Base-by-base conservation (phyloP, 768 basidiomycete genomes). In the Sutorius australiensis region DNA sequence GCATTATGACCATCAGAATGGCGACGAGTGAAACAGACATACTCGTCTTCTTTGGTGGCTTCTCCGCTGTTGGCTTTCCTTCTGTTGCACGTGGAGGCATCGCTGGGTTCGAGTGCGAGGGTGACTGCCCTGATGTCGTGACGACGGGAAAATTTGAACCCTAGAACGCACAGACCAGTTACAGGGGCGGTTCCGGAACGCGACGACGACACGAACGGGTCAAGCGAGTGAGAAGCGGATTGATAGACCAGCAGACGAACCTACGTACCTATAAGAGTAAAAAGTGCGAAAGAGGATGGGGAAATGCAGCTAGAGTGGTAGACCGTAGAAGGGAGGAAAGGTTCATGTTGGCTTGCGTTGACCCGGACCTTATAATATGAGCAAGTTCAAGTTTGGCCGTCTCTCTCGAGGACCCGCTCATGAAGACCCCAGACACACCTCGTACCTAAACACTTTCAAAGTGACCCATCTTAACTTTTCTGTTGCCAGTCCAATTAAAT, bases 311-410 rank as follows among this genome's bases (percentile, higher is more conserved):
- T 51, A 58, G 62, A 61, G 70, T 71, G 71, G 69, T 69, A 70
- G 70, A 56, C 61, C 63, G 64, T 55, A 56, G 71, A 73, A 72
- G 71, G 73, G 75, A 55, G 62, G 67, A 74, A 75, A 75, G 71
- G 70, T 72, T 64, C 75, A 78, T 78, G 73, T 75, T 77, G 68
- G 71, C 72, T 75, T 67, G 73, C 70, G 69, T 73, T 73, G 71
- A 58, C 72, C 72, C 80, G 79, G 80, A 75, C 78, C 80, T 82
- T 82, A 81, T 81, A 81, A 81, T 81, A 81, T 73, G 66, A 75
- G 64, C 57, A 59, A 66, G 54, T 64, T 52, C 58, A 43, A 54
- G 59, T 64, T 61, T 60, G 64, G 60, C 60, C 47, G 45, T 31
- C 53, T 39, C 55, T 58, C 41, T 57, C 53, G 51, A 61, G 61